Evolutionary conservation across 176 grass and related monocot genomes (phyloP).

Genomic region (Aegilops longissima): DNA sequence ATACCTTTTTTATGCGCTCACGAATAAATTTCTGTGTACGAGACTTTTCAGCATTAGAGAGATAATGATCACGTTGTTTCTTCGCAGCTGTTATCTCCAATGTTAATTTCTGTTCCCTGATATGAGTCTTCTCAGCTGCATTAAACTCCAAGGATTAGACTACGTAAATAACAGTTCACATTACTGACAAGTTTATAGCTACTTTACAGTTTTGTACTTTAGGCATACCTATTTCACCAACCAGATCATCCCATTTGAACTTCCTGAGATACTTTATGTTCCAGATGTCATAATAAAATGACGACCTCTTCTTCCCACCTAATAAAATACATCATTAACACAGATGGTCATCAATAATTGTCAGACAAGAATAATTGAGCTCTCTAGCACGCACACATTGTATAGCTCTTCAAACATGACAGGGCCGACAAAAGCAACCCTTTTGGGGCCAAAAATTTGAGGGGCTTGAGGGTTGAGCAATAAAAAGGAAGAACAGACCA

Average conservation of each 20-base stretch:
- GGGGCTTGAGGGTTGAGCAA: background rate
- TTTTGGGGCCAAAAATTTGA: background rate
- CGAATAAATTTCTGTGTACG: constrained; percentile 53
- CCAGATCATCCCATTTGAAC: constrained; percentile 99
- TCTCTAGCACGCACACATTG: background rate
- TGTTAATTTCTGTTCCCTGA: constrained; percentile 80
- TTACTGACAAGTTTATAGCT: constrained; percentile 2
- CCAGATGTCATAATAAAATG: constrained; percentile 98
- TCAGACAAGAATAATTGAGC: background rate
- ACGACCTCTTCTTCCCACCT: constrained; percentile 87
- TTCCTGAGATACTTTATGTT: constrained; percentile 95
- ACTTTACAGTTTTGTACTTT: background rate
- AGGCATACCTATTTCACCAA: constrained; percentile 73
- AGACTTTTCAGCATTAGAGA: constrained; percentile 77
- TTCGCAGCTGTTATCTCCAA: constrained; percentile 93
- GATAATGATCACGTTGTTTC: constrained; percentile 86
- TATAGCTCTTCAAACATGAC: constrained; percentile 5
- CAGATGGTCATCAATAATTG: background rate
- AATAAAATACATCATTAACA: constrained; percentile 16
- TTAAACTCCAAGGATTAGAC: constrained; percentile 23
- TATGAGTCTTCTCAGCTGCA: constrained; percentile 72
- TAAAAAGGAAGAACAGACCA: background rate
- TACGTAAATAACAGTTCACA: background rate
- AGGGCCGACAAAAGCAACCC: background rate
- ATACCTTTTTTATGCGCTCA: constrained; percentile 79